Percentiles rank a stretch among this genome's conserved stretches.
phyloP scores from a whole-genome alignment of 495 filamentous ascomycete genomes.

The Xylaria bambusicola region DNA sequence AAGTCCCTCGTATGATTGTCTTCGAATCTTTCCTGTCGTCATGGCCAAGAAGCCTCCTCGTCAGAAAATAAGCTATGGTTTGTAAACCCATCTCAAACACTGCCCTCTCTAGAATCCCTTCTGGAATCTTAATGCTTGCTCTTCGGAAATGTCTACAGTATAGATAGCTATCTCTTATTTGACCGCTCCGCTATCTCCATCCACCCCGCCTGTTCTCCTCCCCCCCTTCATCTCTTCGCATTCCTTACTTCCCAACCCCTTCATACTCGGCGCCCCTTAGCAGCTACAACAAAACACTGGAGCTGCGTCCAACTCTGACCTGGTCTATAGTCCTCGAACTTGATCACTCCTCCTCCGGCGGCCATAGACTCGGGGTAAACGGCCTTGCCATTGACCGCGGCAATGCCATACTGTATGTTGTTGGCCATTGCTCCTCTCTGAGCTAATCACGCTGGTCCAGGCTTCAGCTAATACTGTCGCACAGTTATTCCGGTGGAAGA shows the following conservation, averaged over 20 bases:
- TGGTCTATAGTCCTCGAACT: constrained; percentile 78
- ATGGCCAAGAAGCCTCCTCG: constrained; percentile 67
- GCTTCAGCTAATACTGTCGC: constrained; percentile 18
- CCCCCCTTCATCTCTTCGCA: background rate
- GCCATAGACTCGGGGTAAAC: constrained; percentile 92
- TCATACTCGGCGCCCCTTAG: background rate
- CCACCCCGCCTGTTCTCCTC: background rate
- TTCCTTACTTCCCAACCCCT: background rate
- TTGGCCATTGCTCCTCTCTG: constrained; percentile 1
- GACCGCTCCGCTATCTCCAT: constrained; percentile 3
- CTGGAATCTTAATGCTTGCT: no score
- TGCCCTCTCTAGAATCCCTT: no score
- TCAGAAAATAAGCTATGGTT: constrained; percentile 69
- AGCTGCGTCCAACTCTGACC: constrained; percentile 18
- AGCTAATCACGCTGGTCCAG: background rate
- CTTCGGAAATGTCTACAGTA: no score
- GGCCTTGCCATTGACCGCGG: constrained; percentile 84
- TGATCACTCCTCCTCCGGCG: constrained; percentile 79
- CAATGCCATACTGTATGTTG: constrained; percentile 81
- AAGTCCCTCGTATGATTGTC: constrained; percentile 39
- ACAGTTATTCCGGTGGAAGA: constrained; percentile 90
- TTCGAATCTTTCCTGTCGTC: constrained; percentile 28
- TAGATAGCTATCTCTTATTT: constrained; percentile 4
- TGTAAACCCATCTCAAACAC: constrained; percentile 27
- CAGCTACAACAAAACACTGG: background rate